These are phyloP conservation scores for Populus davidiana DNA, from an alignment of 345 rosid species.

Conservation along the genomic window DNA sequence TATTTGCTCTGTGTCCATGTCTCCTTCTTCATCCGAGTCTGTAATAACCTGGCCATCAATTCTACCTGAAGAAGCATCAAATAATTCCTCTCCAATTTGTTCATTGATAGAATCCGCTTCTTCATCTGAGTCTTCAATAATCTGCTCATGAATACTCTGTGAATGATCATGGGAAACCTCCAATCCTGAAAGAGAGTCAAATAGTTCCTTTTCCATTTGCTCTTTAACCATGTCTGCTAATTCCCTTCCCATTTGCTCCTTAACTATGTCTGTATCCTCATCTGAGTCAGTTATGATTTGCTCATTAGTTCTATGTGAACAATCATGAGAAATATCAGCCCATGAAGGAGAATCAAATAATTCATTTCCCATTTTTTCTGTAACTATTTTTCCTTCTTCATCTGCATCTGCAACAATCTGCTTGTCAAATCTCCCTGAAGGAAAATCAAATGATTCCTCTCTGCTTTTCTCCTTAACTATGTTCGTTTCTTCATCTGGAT, in stretches of 20 bases:
- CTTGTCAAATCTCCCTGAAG: neutral
- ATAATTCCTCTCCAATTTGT: neutral
- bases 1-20: constrained; percentile 9
- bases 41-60: constrained; percentile 14
- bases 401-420: neutral
- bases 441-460: neutral
- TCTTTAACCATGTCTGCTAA: neutral
- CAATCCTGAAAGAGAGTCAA: neutral
- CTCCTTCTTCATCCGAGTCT: constrained; percentile 22
- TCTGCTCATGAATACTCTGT: constrained; percentile 9
- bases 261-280: neutral
- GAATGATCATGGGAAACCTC: constrained; percentile 7
- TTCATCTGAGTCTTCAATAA: constrained; percentile 7
- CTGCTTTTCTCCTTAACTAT: neutral
- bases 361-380: neutral
- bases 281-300: neutral
- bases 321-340: neutral
- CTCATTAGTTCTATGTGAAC: neutral
- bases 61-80: neutral
- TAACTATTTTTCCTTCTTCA: neutral
- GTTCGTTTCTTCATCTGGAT: neutral
- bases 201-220: neutral
- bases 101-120: neutral
- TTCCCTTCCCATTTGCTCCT: neutral
- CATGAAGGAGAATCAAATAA: neutral